Conservation (phyloP, 2,329 filamentous ascomycete species). For the Ambrosiella xylebori region DNA sequence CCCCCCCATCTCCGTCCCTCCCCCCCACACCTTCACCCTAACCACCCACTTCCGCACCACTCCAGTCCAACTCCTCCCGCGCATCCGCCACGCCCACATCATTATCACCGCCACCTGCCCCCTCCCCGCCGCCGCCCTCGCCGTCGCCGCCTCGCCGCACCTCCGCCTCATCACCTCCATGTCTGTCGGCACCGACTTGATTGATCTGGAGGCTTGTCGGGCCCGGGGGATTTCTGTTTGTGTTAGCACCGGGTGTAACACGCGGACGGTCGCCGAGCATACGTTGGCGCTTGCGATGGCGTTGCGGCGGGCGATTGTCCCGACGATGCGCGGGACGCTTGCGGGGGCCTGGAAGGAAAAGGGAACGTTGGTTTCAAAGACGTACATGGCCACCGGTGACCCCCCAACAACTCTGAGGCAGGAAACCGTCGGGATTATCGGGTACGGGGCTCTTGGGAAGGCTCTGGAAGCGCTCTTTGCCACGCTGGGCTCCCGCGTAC, state of each 20-base stretch:
- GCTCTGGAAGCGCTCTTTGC: slow-evolving; percentile 1
- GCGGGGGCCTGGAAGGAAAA: neutral
- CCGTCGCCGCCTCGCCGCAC: slow-evolving; percentile 13
- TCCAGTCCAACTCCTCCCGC: slow-evolving; percentile 2
- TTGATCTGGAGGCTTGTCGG: slow-evolving; percentile 57
- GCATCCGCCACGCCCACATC: slow-evolving; percentile 17
- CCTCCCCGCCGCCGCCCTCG: slow-evolving; percentile 13
- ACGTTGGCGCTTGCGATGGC: slow-evolving; percentile 60
- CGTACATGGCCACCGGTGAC: neutral
- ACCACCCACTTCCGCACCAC: slow-evolving; percentile 7
- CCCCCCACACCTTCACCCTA: slow-evolving; percentile 5
- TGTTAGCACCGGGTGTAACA: slow-evolving; percentile 65
- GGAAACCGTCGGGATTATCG: slow-evolving; percentile 5
- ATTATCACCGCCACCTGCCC: slow-evolving; percentile 16
- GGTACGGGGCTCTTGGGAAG: slow-evolving; percentile 8
- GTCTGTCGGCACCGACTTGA: slow-evolving; percentile 62
- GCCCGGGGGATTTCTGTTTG: slow-evolving; percentile 60
- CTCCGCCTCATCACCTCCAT: slow-evolving; percentile 15
- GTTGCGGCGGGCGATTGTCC: slow-evolving; percentile 11
- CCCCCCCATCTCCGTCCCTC: slow-evolving; percentile 10
- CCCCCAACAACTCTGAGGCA: slow-evolving; percentile 4
- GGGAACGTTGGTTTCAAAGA: slow-evolving; percentile 2
- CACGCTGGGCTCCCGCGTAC: neutral
- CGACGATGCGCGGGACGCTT: neutral
- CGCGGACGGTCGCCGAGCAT: slow-evolving; percentile 64